Evolutionary conservation across 2,329 filamentous ascomycete species (phyloP).

Genomic region (Zelopaecilomyces penicillatus): DNA sequence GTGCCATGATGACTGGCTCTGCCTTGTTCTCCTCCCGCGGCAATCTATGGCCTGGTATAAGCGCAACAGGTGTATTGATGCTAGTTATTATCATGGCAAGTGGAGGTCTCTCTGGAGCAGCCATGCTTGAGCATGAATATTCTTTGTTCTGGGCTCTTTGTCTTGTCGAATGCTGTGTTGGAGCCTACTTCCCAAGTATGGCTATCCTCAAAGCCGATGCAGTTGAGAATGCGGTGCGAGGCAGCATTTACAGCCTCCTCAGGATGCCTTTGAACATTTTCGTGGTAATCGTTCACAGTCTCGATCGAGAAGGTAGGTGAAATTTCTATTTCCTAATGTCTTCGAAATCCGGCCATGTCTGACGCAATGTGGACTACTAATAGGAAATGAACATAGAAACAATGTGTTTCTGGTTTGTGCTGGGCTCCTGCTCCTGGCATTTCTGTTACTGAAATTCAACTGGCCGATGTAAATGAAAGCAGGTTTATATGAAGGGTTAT

Average conservation of each 20-base stretch:
- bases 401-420: constrained; percentile 17
- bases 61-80: constrained; percentile 27
- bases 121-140: constrained; percentile 32
- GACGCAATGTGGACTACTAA: constrained; percentile 1
- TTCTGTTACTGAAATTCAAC: neutral
- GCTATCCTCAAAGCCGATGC: constrained; percentile 44
- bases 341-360: neutral
- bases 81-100: constrained; percentile 23
- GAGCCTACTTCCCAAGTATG: constrained; percentile 50
- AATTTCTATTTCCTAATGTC: neutral
- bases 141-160: constrained; percentile 49
- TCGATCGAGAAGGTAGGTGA: constrained; percentile 34
- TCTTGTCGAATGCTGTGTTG: constrained; percentile 48
- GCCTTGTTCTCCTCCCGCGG: constrained; percentile 13
- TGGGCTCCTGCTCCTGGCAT: constrained; percentile 6
- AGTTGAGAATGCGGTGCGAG: constrained; percentile 45
- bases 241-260: constrained; percentile 47
- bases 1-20: constrained; percentile 48
- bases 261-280: constrained; percentile 49
- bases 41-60: neutral
- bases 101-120: constrained; percentile 31
- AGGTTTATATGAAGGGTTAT: neutral
- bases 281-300: constrained; percentile 37
- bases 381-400: constrained; percentile 22
- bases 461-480: neutral